These are phyloP conservation scores for Trichoderma gamsii DNA, from an alignment of 495 filamentous ascomycete genomes.

Conservation along the genomic window DNA sequence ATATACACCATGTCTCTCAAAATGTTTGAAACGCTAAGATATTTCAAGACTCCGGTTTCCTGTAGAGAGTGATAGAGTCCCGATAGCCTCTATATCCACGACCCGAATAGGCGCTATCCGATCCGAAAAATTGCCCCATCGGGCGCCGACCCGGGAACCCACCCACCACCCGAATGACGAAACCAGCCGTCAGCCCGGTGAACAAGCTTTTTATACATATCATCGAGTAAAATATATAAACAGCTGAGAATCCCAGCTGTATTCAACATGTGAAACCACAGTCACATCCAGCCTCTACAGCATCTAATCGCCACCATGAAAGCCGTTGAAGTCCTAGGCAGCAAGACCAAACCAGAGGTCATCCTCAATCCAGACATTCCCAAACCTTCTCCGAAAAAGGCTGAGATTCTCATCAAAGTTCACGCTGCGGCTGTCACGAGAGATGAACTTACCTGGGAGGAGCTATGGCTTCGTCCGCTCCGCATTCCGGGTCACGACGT, in stretches of 20 bases:
- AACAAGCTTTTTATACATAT: not conserved
- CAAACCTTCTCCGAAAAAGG: slow-evolving; percentile 19
- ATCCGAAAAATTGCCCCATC: not conserved
- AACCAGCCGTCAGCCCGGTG: not conserved
- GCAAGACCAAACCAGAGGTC: slow-evolving; percentile 6
- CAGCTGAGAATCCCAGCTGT: not conserved
- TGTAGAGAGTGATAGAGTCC: not conserved
- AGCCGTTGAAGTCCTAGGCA: slow-evolving; percentile 21
- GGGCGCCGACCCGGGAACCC: slow-evolving; percentile 4
- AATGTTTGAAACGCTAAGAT: no score
- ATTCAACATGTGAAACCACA: not conserved
- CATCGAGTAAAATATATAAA: not conserved
- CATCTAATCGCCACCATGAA: slow-evolving; percentile 14
- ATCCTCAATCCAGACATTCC: slow-evolving; percentile 19
- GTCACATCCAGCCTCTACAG: not conserved
- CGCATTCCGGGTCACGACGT: slow-evolving; percentile 50
- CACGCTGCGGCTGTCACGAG: slow-evolving; percentile 48
- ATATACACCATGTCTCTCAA: no score
- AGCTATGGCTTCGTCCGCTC: slow-evolving; percentile 24
- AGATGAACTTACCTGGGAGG: slow-evolving; percentile 45
- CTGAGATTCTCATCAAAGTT: slow-evolving; percentile 52
- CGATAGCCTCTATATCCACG: not conserved
- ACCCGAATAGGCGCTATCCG: not conserved
- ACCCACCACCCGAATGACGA: slow-evolving; percentile 7
- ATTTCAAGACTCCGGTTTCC: no score